Percentiles rank a stretch among this genome's conserved stretches.
phyloP scores from a whole-genome alignment of 148 eudicot species.

The Silene latifolia region DNA sequence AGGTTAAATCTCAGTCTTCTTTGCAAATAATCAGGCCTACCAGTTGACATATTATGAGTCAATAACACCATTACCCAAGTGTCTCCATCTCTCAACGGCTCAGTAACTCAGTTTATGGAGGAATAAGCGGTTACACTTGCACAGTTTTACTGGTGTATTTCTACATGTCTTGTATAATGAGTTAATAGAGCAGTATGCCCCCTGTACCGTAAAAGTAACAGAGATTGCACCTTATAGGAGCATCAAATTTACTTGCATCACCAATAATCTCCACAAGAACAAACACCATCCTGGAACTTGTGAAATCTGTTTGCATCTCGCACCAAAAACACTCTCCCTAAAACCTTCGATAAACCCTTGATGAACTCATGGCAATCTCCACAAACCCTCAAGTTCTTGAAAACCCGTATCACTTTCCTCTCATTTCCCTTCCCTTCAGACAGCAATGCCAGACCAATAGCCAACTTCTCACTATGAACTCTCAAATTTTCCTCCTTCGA shows the following conservation, averaged over 20 bases:
- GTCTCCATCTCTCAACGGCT: background rate
- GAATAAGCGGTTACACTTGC: too few relatives aligned
- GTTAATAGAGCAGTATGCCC: background rate
- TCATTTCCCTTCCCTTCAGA: constrained; percentile 32
- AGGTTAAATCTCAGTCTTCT: too few relatives aligned
- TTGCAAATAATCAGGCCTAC: too few relatives aligned
- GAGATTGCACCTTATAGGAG: background rate
- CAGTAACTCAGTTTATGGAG: background rate
- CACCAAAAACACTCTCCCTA: constrained; percentile 57
- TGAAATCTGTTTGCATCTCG: constrained; percentile 85
- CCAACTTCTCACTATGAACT: constrained; percentile 75
- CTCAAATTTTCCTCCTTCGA: constrained; percentile 67
- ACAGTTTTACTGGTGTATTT: too few relatives aligned
- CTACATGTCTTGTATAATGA: too few relatives aligned
- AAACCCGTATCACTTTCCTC: constrained; percentile 43
- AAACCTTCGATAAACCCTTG: constrained; percentile 65
- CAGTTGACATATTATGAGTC: too few relatives aligned
- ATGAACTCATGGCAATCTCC: constrained; percentile 85
- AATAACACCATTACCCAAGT: too few relatives aligned
- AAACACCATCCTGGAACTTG: constrained; percentile 59
- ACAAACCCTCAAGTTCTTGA: constrained; percentile 77
- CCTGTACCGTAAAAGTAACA: background rate
- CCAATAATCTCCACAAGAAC: constrained; percentile 84
- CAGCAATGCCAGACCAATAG: constrained; percentile 65
- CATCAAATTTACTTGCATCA: constrained; percentile 21